Conservation (phyloP, 306 rosid genomes). For the Citrullus mucosospermus region DNA sequence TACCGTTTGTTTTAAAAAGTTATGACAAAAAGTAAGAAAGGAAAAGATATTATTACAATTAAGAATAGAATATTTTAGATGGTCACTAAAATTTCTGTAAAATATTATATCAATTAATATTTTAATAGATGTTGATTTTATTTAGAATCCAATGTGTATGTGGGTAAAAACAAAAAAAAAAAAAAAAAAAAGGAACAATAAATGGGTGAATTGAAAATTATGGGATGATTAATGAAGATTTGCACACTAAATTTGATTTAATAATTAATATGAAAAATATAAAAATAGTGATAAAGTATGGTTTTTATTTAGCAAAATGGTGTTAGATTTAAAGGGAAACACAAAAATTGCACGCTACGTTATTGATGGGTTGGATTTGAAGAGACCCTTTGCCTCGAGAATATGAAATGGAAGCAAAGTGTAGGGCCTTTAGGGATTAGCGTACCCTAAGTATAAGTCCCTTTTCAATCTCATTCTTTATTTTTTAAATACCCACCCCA, state of each 20-base stretch:
- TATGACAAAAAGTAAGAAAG: too few species aligned
- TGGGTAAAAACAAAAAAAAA: background rate
- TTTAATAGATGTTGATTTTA: too few species aligned
- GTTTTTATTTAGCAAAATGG: background rate
- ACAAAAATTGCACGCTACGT: background rate
- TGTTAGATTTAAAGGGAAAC: background rate
- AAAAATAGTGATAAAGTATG: background rate
- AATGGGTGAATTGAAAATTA: background rate
- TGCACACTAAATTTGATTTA: background rate
- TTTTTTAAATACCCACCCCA: background rate
- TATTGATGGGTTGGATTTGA: background rate
- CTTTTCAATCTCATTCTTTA: background rate
- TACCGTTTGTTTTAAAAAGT: too few species aligned
- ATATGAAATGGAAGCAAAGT: background rate
- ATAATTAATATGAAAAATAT: background rate
- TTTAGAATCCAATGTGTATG: background rate
- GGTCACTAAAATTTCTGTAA: background rate
- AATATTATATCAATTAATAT: background rate
- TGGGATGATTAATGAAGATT: background rate
- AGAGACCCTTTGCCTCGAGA: background rate
- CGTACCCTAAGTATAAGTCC: background rate
- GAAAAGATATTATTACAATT: too few species aligned
- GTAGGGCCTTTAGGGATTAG: background rate
- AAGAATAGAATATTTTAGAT: too few species aligned
- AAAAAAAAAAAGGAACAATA: background rate